Base-by-base conservation (phyloP, 805 yeast genomes). In the Debaryomyces tyrocola region DNA sequence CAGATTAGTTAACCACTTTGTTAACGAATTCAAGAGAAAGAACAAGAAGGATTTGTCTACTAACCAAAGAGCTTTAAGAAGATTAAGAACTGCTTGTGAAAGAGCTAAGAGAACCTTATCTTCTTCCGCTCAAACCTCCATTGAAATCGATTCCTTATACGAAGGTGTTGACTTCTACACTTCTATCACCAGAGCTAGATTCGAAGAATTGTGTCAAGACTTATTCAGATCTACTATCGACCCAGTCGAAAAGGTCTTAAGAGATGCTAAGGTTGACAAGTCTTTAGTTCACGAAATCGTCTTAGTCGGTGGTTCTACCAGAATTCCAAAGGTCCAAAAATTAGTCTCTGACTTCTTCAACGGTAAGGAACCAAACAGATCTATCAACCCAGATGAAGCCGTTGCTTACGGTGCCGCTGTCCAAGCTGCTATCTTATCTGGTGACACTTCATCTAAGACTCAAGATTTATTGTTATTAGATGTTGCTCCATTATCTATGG, bases 331-430 rank as follows among this genome's bases (percentile, higher is more conserved):
- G 79, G 85, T 91, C 58, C 97, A 90, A 79, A 90, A 90, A 77
- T 81, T 91, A 64, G 96, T 90, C 43, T 86, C 96, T 57, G 97
- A 91, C 75, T 90, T 85, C 85, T 90, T 91, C 83, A 88, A 90
- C 74, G 97, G 97, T 70, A 91, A 90, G 79, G 96, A 90, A 77
- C 96, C 96, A 75, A 89, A 89, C 81, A 87, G 84, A 78, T 88
- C 96, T 45, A 90, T 90, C 74, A 90, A 90, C 83, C 97, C 97
- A 60, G 97, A 90, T 80, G 97, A 90, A 79, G 97, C 97, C 65
- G 97, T 90, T 74, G 97, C 97, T 66, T 90, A 90, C 78, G 97
- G 97, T 85, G 97, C 97, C 60, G 97, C 97, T 54, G 97, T 90
- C 59, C 97, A 90, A 80, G 97, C 96, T 58, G 97, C 97, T 59